Conservation (phyloP, 2,329 filamentous ascomycete genomes). For the Bipolaris zeicola region DNA sequence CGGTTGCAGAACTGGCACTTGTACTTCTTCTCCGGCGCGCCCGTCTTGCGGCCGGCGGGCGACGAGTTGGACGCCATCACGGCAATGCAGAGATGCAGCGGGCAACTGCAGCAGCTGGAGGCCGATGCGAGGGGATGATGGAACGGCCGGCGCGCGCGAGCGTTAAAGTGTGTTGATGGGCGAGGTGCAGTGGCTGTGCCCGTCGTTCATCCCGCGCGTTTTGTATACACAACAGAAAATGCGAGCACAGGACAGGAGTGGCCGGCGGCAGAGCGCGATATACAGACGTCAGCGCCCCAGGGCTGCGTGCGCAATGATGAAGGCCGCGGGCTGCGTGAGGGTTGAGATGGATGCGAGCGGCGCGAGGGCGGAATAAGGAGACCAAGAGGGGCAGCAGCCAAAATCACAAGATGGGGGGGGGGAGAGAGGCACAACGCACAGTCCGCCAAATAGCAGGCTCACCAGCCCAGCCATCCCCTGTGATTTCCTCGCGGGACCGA, state of each 20-base stretch:
- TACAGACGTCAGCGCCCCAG: conserved; percentile 4
- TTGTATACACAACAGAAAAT: conserved; percentile 25
- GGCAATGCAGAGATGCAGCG: conserved; percentile 45
- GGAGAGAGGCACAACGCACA: conserved; percentile 9
- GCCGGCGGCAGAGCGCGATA: conserved; percentile 23
- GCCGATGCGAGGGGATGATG: conserved; percentile 21
- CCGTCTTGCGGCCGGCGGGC: conserved; percentile 72
- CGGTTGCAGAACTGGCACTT: conserved; percentile 99
- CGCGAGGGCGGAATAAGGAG: conserved; percentile 28
- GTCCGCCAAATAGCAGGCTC: conserved; percentile 15
- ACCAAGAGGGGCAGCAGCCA: conserved; percentile 15
- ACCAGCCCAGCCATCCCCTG: conserved; percentile 24
- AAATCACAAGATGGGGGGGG: conserved; percentile 15
- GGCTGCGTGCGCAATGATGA: conserved; percentile 33
- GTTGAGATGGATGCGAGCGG: conserved; percentile 21
- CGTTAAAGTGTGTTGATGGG: conserved; percentile 45
- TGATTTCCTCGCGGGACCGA: conserved; percentile 19
- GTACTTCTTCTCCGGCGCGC: conserved; percentile 93
- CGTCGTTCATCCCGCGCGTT: conserved; percentile 37
- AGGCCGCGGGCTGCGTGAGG: conserved; percentile 28
- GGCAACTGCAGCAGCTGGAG: conserved; percentile 11
- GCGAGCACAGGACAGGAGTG: conserved; percentile 29
- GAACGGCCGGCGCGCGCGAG: conserved; percentile 42
- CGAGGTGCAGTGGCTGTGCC: conserved; percentile 31
- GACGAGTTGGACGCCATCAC: conserved; percentile 70